Conservation (phyloP, 2,329 filamentous ascomycete species). For the Penicillium olsonii region DNA sequence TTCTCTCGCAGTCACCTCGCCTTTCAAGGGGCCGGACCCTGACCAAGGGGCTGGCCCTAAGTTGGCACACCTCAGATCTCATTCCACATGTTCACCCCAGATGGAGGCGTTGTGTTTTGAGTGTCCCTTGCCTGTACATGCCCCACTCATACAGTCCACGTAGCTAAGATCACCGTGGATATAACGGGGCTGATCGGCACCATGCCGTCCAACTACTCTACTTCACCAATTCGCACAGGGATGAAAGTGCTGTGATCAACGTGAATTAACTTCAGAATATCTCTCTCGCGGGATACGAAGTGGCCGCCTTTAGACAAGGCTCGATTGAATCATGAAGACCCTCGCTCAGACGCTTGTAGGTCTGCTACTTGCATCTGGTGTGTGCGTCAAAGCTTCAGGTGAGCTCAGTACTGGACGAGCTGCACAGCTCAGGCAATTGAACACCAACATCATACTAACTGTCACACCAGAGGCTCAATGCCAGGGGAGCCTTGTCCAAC, state of each 20-base stretch:
- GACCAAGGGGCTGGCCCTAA: constrained; percentile 2
- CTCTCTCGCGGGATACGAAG: not conserved
- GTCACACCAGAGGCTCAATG: constrained; percentile 3
- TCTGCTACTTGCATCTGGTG: constrained; percentile 15
- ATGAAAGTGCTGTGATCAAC: constrained; percentile 10
- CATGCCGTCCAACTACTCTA: not conserved
- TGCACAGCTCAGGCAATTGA: not conserved
- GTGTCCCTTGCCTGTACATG: constrained; percentile 15
- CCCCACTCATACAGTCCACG: constrained; percentile 1
- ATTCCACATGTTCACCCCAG: constrained; percentile 22
- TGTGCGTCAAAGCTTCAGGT: constrained; percentile 28
- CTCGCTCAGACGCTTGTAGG: constrained; percentile 15
- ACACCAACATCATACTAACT: constrained; percentile 18
- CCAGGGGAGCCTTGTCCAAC: constrained; percentile 35
- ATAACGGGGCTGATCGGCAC: constrained; percentile 26
- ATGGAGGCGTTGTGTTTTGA: constrained; percentile 17
- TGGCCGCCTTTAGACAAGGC: not conserved
- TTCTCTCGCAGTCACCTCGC: not conserved
- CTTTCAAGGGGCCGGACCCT: not conserved
- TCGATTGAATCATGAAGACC: constrained; percentile 14
- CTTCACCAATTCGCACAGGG: constrained; percentile 4
- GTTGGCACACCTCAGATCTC: constrained; percentile 7
- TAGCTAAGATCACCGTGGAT: constrained; percentile 8
- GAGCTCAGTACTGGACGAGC: constrained; percentile 1
- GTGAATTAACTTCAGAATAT: constrained; percentile 11